Evolutionary conservation across 441 rosid genomes (phyloP).

Genomic region (Gossypium gossypioides): DNA sequence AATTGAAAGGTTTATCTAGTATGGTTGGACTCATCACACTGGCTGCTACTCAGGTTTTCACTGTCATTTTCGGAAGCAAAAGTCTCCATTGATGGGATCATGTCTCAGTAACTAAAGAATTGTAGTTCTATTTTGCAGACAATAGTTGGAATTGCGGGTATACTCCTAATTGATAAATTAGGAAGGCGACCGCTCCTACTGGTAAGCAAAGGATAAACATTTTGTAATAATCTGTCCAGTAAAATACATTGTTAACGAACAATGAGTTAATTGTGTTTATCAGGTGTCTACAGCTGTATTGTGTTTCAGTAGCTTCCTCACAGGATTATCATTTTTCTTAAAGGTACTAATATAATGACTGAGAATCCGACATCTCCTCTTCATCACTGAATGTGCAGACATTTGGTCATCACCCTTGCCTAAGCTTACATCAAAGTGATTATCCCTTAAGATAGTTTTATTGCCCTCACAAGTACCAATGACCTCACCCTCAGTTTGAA

Average conservation of each 20-base stretch:
- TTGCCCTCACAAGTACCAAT: no score
- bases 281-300: constrained; percentile 32
- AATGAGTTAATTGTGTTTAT: not conserved
- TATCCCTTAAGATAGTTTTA: no score
- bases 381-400: no score
- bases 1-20: not conserved
- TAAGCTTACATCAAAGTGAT: no score
- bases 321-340: constrained; percentile 29
- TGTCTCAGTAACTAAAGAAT: not conserved
- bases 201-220: constrained; percentile 25
- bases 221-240: not conserved
- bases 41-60: not conserved
- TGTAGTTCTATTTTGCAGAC: constrained; percentile 24
- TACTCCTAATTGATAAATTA: constrained; percentile 52
- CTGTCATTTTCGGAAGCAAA: not conserved
- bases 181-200: constrained; percentile 78
- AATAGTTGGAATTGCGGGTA: constrained; percentile 48
- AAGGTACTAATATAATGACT: constrained; percentile 23
- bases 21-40: not conserved
- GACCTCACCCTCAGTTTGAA: no score
- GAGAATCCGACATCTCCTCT: no score
- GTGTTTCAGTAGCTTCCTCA: constrained; percentile 26
- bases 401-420: no score
- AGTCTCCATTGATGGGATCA: not conserved
- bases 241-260: not conserved